Evolutionary conservation across 192 early-diverging fungal genomes (phyloP).

Genomic region (Backusella mclennaniae): DNA sequence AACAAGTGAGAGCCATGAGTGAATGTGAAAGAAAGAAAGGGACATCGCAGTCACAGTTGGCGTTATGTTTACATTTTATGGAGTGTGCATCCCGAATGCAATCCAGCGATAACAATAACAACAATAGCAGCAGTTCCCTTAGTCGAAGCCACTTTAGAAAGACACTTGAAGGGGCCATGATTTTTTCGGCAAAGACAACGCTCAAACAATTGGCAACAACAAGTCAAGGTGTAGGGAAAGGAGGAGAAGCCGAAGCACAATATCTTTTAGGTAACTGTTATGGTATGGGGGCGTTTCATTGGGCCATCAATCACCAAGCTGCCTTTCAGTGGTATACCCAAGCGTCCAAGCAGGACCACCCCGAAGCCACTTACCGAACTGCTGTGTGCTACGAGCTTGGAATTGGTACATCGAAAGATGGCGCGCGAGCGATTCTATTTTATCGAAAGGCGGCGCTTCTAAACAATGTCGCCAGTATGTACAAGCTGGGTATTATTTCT

Average conservation of each 20-base stretch:
- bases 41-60: not conserved
- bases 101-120: not conserved
- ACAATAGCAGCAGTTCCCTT: not conserved
- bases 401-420: slow-evolving; percentile 83
- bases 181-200: slow-evolving; percentile 77
- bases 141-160: slow-evolving; percentile 26
- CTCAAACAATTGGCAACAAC: slow-evolving; percentile 77
- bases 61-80: slow-evolving; percentile 10
- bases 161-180: slow-evolving; percentile 68
- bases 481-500: slow-evolving; percentile 90
- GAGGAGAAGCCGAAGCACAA: slow-evolving; percentile 82
- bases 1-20: not conserved
- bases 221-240: slow-evolving; percentile 58
- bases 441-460: slow-evolving; percentile 87
- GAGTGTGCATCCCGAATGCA: slow-evolving; percentile 1
- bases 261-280: slow-evolving; percentile 92
- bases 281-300: slow-evolving; percentile 78
- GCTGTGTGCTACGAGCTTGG: slow-evolving; percentile 95
- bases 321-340: slow-evolving; percentile 90
- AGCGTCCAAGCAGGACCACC: slow-evolving; percentile 87
- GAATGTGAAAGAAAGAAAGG: slow-evolving; percentile 1
- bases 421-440: slow-evolving; percentile 78
- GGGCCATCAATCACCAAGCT: slow-evolving; percentile 76
- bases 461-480: slow-evolving; percentile 92
- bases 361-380: slow-evolving; percentile 86